Evolutionary conservation across 1,284 basidiomycete species (phyloP).

Genomic region (Leccinum angustisporum): DNA sequence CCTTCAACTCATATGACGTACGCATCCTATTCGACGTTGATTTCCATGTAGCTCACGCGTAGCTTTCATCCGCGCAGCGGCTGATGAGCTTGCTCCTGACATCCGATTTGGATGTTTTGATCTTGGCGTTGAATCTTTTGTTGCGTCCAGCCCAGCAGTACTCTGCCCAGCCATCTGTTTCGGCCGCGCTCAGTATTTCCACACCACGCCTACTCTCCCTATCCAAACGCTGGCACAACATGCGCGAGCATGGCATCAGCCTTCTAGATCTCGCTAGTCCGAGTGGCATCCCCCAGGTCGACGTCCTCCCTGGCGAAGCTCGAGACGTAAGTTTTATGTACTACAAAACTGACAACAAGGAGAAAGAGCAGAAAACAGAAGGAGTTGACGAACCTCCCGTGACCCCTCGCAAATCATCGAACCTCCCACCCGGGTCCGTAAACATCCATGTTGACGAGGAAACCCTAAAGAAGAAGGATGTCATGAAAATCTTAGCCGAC

Average conservation of each 20-base stretch:
- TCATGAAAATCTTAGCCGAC: slow-evolving; percentile 77
- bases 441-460: slow-evolving; percentile 65
- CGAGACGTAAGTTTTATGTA: slow-evolving; percentile 77
- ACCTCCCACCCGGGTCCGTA: slow-evolving; percentile 47
- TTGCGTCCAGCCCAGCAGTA: slow-evolving; percentile 95
- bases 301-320: slow-evolving; percentile 62
- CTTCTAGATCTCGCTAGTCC: slow-evolving; percentile 65
- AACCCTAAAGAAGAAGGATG: slow-evolving; percentile 55
- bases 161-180: slow-evolving; percentile 77
- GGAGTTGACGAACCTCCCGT: slow-evolving; percentile 34
- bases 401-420: slow-evolving; percentile 39
- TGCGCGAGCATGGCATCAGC: slow-evolving; percentile 72
- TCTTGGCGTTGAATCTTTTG: slow-evolving; percentile 82
- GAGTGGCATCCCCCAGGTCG: slow-evolving; percentile 52
- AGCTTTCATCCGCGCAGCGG: slow-evolving; percentile 51
- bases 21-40: slow-evolving; percentile 34
- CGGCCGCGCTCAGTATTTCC: slow-evolving; percentile 75
- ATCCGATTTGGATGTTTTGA: slow-evolving; percentile 87
- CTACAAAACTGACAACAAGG: slow-evolving; percentile 58
- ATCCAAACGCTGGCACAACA: slow-evolving; percentile 70
- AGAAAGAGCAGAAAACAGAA: slow-evolving; percentile 47
- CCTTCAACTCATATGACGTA: slow-evolving; percentile 96
- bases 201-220: slow-evolving; percentile 71
- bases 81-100: slow-evolving; percentile 87
- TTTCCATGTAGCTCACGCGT: slow-evolving; percentile 19